These are phyloP conservation scores for Microstroma glucosiphilum DNA, from an alignment of 1,284 basidiomycete genomes.

Conservation along the genomic window DNA sequence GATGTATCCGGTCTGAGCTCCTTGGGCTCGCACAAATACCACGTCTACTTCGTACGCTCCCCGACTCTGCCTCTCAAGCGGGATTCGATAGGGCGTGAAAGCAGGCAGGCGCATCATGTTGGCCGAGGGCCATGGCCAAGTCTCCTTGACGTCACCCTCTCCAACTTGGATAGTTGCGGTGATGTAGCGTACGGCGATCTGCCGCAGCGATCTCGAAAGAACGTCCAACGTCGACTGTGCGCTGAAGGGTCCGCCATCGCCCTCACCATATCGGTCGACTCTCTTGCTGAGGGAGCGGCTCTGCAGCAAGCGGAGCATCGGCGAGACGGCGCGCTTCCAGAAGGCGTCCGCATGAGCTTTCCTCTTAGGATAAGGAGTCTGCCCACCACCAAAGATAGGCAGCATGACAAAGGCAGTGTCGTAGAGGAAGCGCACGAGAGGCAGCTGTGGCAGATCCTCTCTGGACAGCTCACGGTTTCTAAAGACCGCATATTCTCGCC, in stretches of 20 bases:
- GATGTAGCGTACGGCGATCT: conserved; percentile 36
- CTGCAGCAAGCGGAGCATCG: conserved; percentile 37
- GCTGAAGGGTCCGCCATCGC: conserved; percentile 42
- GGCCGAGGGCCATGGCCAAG: conserved; percentile 35
- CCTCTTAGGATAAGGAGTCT: conserved; percentile 14
- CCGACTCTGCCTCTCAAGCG: conserved; percentile 33
- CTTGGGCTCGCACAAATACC: conserved; percentile 10
- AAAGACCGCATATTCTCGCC: background rate
- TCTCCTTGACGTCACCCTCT: background rate
- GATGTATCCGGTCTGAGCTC: background rate
- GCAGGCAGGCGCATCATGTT: conserved; percentile 40
- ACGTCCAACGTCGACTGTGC: conserved; percentile 25
- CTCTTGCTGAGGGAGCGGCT: conserved; percentile 36
- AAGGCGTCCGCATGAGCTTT: conserved; percentile 28
- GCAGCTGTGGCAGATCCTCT: conserved; percentile 15
- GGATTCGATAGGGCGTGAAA: conserved; percentile 39
- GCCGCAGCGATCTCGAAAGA: conserved; percentile 20
- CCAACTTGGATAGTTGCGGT: conserved; percentile 27
- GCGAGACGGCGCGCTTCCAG: conserved; percentile 33
- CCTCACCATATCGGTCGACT: conserved; percentile 40
- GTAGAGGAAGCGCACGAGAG: conserved; percentile 42
- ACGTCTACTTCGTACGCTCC: conserved; percentile 43
- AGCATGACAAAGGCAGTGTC: conserved; percentile 43
- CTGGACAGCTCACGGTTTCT: background rate
- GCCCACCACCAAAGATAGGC: conserved; percentile 28